Conservation (phyloP, 305 asterid species). For the Fraxinus xanthoxyloides region DNA sequence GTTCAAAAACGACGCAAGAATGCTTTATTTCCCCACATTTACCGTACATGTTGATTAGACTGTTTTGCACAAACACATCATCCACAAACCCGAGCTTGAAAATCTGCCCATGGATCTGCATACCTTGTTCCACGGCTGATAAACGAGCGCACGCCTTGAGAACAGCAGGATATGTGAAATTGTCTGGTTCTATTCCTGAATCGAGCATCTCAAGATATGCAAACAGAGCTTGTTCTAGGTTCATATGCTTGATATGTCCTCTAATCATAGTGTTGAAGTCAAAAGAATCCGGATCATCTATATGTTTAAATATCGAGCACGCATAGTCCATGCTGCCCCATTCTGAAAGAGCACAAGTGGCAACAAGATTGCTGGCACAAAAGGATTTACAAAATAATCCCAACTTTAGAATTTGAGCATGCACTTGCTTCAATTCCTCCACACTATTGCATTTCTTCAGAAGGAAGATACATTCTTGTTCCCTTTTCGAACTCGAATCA, state of each 20-base stretch:
- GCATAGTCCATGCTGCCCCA: constrained; percentile 95
- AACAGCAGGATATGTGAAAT: constrained; percentile 63
- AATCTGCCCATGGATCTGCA: constrained; percentile 70
- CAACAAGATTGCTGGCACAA: constrained; percentile 62
- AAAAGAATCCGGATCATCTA: constrained; percentile 56
- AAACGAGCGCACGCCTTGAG: constrained; percentile 56
- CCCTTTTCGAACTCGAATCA: constrained; percentile 41
- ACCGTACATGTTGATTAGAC: constrained; percentile 77
- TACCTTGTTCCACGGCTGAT: constrained; percentile 39
- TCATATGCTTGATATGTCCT: constrained; percentile 53
- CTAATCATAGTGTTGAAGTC: constrained; percentile 69
- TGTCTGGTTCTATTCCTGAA: constrained; percentile 50
- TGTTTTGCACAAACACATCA: constrained; percentile 66
- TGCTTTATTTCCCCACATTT: constrained; percentile 45
- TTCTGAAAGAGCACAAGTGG: constrained; percentile 70
- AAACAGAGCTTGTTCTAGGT: constrained; percentile 39
- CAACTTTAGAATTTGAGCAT: constrained; percentile 55
- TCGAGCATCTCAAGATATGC: constrained; percentile 60
- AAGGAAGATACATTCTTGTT: constrained; percentile 58
- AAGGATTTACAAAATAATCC: constrained; percentile 59
- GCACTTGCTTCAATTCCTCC: constrained; percentile 65
- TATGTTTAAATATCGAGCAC: constrained; percentile 51
- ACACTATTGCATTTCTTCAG: constrained; percentile 52
- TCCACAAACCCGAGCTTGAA: constrained; percentile 52
- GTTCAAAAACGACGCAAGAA: constrained; percentile 47